phyloP scores from a whole-genome alignment of 2,329 filamentous ascomycete genomes.

The Beauveria sp. region DNA sequence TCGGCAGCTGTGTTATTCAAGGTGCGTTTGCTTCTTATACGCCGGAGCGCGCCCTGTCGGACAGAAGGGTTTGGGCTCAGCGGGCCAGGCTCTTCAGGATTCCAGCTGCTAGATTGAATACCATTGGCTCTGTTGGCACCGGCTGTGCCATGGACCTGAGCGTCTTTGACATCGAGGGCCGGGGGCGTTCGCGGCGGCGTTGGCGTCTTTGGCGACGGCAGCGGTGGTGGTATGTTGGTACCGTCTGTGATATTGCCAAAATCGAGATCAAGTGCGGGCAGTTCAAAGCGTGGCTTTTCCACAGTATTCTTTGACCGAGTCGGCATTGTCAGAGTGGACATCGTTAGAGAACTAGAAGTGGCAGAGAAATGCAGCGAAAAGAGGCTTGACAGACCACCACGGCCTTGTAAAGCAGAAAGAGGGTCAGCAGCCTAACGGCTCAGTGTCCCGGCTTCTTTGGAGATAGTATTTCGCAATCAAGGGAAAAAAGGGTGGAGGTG shows the following conservation, averaged over 20 bases:
- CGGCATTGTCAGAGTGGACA: constrained; percentile 4
- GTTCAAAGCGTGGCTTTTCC: constrained; percentile 39
- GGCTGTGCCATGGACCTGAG: constrained; percentile 1
- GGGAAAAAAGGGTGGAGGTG: background rate
- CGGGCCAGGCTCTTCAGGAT: constrained; percentile 42
- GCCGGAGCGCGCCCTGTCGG: constrained; percentile 49
- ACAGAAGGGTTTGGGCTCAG: constrained; percentile 44
- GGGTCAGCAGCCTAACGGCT: background rate
- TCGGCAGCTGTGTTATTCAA: constrained; percentile 48
- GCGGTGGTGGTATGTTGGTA: constrained; percentile 52
- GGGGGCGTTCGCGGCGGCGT: constrained; percentile 34
- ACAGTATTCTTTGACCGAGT: constrained; percentile 5
- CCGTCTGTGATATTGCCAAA: constrained; percentile 54
- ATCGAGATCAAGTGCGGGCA: constrained; percentile 51
- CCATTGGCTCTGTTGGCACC: constrained; percentile 29
- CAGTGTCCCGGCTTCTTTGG: background rate
- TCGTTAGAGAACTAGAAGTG: background rate
- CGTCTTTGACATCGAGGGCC: constrained; percentile 15
- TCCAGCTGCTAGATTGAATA: constrained; percentile 39
- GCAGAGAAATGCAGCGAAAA: background rate
- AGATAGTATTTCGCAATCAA: background rate
- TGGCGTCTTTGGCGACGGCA: constrained; percentile 45
- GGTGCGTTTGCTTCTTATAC: constrained; percentile 48
- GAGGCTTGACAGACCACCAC: background rate
- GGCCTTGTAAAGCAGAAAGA: background rate